Percentiles rank a stretch among this genome's conserved stretches.
phyloP scores from a whole-genome alignment of 1,284 basidiomycete species.

The Leccinum pachyderme region DNA sequence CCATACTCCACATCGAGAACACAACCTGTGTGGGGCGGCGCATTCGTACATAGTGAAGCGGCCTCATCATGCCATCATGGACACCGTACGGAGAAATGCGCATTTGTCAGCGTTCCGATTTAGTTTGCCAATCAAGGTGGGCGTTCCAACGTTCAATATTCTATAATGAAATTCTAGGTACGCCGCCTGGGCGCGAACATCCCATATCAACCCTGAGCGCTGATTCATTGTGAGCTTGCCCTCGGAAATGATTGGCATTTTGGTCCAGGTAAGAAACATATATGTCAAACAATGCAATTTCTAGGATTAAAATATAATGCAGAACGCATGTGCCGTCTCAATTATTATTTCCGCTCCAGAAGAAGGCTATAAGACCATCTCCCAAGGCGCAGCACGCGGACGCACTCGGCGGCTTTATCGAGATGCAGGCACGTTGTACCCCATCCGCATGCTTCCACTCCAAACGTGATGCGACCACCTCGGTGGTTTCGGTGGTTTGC shows the following conservation, averaged over 20 bases:
- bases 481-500: constrained; percentile 1
- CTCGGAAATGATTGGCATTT: constrained; percentile 13
- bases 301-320: not conserved
- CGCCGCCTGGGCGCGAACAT: not conserved
- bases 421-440: constrained; percentile 6
- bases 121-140: constrained; percentile 7
- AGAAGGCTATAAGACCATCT: not conserved
- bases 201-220: constrained; percentile 1
- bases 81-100: not conserved
- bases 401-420: constrained; percentile 2
- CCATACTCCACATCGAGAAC: not conserved
- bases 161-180: not conserved
- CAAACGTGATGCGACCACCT: constrained; percentile 10
- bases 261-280: not conserved
- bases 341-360: not conserved
- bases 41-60: not conserved
- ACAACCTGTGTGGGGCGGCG: not conserved
- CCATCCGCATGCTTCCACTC: constrained; percentile 7
- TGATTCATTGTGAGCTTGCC: constrained; percentile 2
- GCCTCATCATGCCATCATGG: not conserved
- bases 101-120: constrained; percentile 3
- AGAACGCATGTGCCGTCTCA: not conserved
- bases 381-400: not conserved
- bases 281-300: not conserved
- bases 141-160: not conserved